Conservation (phyloP, 805 yeast species). For the Kuraishia floccosa region DNA sequence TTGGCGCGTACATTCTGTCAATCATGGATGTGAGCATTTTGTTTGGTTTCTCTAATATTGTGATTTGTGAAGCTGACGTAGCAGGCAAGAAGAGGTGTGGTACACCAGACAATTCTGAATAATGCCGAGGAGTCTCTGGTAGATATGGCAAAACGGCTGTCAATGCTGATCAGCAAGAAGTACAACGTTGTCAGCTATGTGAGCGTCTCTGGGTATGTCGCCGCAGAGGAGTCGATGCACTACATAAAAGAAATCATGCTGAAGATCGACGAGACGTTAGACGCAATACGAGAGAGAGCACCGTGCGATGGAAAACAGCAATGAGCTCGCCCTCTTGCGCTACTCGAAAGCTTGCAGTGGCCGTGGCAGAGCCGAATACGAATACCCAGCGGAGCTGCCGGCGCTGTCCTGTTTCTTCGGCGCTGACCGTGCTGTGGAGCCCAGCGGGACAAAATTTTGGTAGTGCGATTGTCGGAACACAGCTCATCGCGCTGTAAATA, state of each 20-base stretch:
- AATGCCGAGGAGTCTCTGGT: constrained; percentile 25
- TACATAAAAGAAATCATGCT: constrained; percentile 16
- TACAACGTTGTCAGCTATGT: constrained; percentile 32
- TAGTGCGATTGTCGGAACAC: no score
- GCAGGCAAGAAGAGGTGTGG: constrained; percentile 9
- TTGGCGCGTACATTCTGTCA: constrained; percentile 35
- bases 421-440: no score
- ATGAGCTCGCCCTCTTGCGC: no score
- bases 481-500: no score
- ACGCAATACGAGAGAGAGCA: not conserved
- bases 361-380: no score
- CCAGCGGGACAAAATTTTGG: no score
- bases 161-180: constrained; percentile 26
- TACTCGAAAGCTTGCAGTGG: no score
- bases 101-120: constrained; percentile 31
- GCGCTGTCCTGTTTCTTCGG: no score
- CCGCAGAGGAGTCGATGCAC: constrained; percentile 18
- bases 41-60: not conserved
- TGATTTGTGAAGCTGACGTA: not conserved
- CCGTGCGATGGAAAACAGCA: no score
- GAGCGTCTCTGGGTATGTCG: constrained; percentile 27
- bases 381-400: no score
- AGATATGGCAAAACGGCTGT: constrained; percentile 31
- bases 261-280: constrained; percentile 13
- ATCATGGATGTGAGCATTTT: constrained; percentile 22